Conservation (phyloP, 2,329 filamentous ascomycete species). For the Aspergillus terreus region DNA sequence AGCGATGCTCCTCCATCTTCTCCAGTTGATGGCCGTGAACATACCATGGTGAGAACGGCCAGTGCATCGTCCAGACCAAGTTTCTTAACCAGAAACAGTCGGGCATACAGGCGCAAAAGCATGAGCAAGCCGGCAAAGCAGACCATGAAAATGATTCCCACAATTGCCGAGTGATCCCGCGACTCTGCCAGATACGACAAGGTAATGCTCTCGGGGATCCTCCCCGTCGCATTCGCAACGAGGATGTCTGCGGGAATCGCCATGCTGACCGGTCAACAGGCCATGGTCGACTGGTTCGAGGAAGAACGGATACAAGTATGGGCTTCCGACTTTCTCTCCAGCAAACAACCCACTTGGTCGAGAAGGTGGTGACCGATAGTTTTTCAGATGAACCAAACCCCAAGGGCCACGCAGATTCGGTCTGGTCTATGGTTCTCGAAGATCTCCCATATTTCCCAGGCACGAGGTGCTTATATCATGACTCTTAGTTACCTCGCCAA, state of each 20-base stretch:
- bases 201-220: slow-evolving; percentile 22
- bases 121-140: slow-evolving; percentile 31
- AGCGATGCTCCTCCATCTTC: background rate
- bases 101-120: slow-evolving; percentile 45
- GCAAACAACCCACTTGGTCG: too few species aligned
- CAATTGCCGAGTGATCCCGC: slow-evolving; percentile 24
- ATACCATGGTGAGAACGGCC: slow-evolving; percentile 46
- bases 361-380: too few species aligned
- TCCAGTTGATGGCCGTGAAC: slow-evolving; percentile 5
- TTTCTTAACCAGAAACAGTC: slow-evolving; percentile 41
- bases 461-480: too few species aligned
- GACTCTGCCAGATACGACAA: slow-evolving; percentile 26
- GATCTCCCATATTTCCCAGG: too few species aligned
- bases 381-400: too few species aligned
- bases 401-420: too few species aligned
- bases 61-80: slow-evolving; percentile 48
- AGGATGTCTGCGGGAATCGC: slow-evolving; percentile 25
- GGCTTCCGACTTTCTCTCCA: too few species aligned
- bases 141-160: slow-evolving; percentile 27
- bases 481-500: too few species aligned
- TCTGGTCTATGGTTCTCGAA: too few species aligned
- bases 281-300: too few species aligned
- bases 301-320: too few species aligned
- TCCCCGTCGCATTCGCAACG: slow-evolving; percentile 23
- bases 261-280: slow-evolving; percentile 10